Evolutionary conservation across 805 yeast species (phyloP).

Genomic region (Candida railenensis): DNA sequence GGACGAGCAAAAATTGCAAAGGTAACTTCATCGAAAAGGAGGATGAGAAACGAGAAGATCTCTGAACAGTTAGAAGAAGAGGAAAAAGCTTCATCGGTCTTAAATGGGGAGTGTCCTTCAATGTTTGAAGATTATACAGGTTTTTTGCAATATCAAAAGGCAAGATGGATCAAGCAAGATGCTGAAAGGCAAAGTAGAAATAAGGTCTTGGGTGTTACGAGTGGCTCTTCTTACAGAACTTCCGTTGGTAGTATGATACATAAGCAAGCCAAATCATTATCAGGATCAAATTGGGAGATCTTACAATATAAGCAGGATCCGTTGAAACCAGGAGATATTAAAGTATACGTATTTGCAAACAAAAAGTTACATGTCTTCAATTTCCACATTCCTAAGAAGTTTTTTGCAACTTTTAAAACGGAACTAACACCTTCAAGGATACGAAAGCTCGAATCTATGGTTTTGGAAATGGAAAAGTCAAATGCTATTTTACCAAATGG

Average conservation of each 20-base stretch:
- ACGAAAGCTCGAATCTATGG: slow-evolving; percentile 26
- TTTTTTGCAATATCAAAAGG: slow-evolving; percentile 73
- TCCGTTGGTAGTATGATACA: slow-evolving; percentile 68
- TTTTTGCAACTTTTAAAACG: slow-evolving; percentile 66
- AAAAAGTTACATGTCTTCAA: slow-evolving; percentile 71
- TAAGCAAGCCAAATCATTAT: slow-evolving; percentile 75
- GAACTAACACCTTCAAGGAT: slow-evolving; percentile 36
- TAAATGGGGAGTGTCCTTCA: slow-evolving; percentile 60
- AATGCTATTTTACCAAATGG: slow-evolving; percentile 72
- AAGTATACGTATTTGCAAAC: slow-evolving; percentile 67
- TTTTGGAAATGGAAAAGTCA: slow-evolving; percentile 56
- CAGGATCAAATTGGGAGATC: slow-evolving; percentile 82
- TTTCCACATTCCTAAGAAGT: slow-evolving; percentile 70
- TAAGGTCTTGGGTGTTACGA: slow-evolving; percentile 72
- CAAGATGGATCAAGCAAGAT: slow-evolving; percentile 84
- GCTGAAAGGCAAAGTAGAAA: slow-evolving; percentile 69
- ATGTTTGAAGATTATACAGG: slow-evolving; percentile 63
- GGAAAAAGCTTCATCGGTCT: slow-evolving; percentile 46
- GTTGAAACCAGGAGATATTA: slow-evolving; percentile 67
- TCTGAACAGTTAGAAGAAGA: slow-evolving; percentile 41
- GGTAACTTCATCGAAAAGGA: slow-evolving; percentile 45
- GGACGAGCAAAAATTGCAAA: slow-evolving; percentile 40
- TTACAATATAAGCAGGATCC: slow-evolving; percentile 63
- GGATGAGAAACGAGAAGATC: slow-evolving; percentile 23
- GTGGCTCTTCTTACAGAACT: slow-evolving; percentile 52